Evolutionary conservation across 371 early-diverging fungal genomes (phyloP), one percentile per base, ranked within the genome.

Genomic region (Amoeboradix gromovi): DNA sequence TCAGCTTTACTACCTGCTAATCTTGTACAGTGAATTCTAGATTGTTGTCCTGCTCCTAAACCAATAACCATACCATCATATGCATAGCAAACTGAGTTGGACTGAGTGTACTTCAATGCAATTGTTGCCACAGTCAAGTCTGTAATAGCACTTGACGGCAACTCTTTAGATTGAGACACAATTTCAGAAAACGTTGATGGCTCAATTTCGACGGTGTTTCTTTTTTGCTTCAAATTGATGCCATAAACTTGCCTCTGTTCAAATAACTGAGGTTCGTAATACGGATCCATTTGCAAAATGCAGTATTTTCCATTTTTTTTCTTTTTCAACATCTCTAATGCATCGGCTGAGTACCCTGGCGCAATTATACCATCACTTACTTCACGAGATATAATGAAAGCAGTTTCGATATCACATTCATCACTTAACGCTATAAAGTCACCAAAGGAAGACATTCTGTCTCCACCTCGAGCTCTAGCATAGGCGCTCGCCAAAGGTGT

Each of bases 1-100:
- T 95, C 92, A 69, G 92, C 92, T 84, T 95, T 95, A 74, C 92
- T 92, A 74, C 93, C 93, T n/a, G 94, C 95, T 70, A 95, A 85
- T 69, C 95, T 85, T 2, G 93, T 93, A 81, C 93, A 94, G 80
- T 92, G 96, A 70, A 95, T 92, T 71, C 96, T 85, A 67, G 90
- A 90, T 80, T 95, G 94, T 80, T 95, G 94, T 68, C 96, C 96
- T 70, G 94, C 96, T 70, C 96, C 96, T 68, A 95, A 81, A 70
- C 96, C 96, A 71, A 94, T 85, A n/a, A 92, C 88, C 90, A 90
- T 90, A 72, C 96, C 96, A 75, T 91, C 86, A 81, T 89, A 88
- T 73, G 94, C 96, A 74, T 92, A 95, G 78, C 91, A 90, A 48
- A 95, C 94, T 65, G 92, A 92, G 85, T 95, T 95, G 73, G 89